Evolutionary conservation across 148 eudicot species (phyloP), one percentile per base, ranked within the genome.

Genomic region (Vaccinium corymbosum): DNA sequence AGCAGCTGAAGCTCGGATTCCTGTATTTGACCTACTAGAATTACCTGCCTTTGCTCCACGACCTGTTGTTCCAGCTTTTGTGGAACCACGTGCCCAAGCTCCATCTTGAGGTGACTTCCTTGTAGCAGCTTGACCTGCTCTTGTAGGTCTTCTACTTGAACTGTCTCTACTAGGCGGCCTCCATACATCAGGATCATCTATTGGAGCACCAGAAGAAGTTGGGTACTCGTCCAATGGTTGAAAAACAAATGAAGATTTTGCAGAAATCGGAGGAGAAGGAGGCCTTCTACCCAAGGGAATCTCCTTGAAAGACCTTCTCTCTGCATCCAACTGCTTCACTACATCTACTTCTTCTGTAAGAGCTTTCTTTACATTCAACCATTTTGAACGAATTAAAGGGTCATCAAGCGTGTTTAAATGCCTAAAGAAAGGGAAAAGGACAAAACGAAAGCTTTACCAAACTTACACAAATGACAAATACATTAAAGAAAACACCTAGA

Each of bases 151-250:
- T 84, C 98, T 93, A 68, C 81, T 90, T 74, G 89, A 42, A 51
- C 88, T 84, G 76, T 97, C 99, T 57, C 97, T 91, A 85, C 92
- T 95, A 48, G 99, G 99, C 61, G 99, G 99, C 88, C 99, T 93
- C 99, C 99, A 97, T 68, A 97, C 98, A 92, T 97, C 99, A 79
- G 98, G 99, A 88, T 97, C 99, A 78, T 97, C 99, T 89, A 94
- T 89, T 25, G 93, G 80, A 84, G 81, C 91, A 85, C 92, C 87
- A 53, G 99, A 94, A 59, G 99, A 95, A 64, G 98, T 92, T 10
- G 99, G 99, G 86, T 94, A 95, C 86, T 97, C 99, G 76, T 97
- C 98, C 86, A 93, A 84, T 25, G 98, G 98, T 85, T 97, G 98
- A 85, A 97, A 97, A 66, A 93, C 94, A 93, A 93, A 97, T 52